Evolutionary conservation across 208 protist genomes (phyloP).

Genomic region (Leishmania major): DNA sequence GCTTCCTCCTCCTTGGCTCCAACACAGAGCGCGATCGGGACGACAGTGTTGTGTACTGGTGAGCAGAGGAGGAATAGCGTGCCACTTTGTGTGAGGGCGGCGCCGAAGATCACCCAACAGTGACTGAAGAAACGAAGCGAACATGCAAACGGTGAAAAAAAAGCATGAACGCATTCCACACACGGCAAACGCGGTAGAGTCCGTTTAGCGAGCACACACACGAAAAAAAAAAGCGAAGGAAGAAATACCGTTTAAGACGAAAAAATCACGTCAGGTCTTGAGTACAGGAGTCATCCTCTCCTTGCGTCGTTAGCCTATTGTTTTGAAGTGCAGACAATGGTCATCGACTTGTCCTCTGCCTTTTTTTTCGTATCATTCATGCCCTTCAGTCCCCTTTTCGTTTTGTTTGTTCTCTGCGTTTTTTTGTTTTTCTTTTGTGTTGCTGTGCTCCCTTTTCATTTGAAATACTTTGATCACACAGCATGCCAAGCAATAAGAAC

Average conservation of each 20-base stretch:
- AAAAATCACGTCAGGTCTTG: neutral
- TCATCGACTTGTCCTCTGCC: neutral
- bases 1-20: neutral
- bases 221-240: too few relatives aligned
- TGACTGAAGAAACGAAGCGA: neutral
- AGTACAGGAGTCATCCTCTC: neutral
- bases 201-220: neutral
- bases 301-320: neutral
- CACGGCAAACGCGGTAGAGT: neutral
- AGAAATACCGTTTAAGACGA: neutral
- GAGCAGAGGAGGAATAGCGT: neutral
- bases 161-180: neutral
- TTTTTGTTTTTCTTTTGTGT: constrained; percentile 8
- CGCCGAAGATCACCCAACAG: neutral
- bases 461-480: neutral
- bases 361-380: neutral
- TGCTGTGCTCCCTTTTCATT: neutral
- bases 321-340: neutral
- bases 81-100: neutral
- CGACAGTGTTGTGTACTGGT: neutral
- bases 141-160: neutral
- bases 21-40: neutral
- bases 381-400: neutral
- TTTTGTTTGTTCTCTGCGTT: neutral
- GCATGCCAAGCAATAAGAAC: neutral